Conservation (phyloP, 208 protist species). For the Wallacemonas sp. region DNA sequence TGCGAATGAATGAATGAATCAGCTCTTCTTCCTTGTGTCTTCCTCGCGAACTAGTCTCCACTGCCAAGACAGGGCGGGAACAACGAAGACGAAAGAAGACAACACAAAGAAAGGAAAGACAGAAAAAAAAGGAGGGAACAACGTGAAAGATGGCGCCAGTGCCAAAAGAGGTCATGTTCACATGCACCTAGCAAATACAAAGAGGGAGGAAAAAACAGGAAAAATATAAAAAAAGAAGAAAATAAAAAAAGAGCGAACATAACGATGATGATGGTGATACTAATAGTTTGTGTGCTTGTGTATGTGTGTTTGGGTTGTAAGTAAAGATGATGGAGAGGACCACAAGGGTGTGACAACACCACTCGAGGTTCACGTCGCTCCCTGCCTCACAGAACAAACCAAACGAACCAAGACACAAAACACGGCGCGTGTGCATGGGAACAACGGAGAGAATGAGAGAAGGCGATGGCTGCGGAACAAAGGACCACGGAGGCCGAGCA, state of each 20-base stretch:
- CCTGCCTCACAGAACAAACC: no score
- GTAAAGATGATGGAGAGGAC: no score
- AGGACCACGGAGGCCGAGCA: no score
- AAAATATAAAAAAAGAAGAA: conserved; percentile 4
- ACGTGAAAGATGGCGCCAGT: background rate
- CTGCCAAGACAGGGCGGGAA: background rate
- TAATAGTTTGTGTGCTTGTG: no score
- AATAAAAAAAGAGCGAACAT: conserved; percentile 10
- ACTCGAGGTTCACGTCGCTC: no score
- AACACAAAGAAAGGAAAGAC: background rate
- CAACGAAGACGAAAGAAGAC: background rate
- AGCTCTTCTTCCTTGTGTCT: background rate
- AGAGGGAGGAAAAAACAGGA: background rate
- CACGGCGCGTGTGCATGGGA: background rate
- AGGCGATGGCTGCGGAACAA: no score
- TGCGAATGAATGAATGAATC: background rate
- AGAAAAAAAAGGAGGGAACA: background rate
- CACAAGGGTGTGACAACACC: conserved; percentile 9
- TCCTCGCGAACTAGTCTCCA: no score
- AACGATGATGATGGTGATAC: conserved; percentile 7
- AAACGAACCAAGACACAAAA: background rate
- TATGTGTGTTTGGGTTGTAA: no score
- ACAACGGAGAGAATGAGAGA: background rate
- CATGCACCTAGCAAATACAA: background rate
- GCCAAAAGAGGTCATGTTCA: background rate